Conservation (phyloP, 148 eudicot species). For the Hydrangea macrophylla region DNA sequence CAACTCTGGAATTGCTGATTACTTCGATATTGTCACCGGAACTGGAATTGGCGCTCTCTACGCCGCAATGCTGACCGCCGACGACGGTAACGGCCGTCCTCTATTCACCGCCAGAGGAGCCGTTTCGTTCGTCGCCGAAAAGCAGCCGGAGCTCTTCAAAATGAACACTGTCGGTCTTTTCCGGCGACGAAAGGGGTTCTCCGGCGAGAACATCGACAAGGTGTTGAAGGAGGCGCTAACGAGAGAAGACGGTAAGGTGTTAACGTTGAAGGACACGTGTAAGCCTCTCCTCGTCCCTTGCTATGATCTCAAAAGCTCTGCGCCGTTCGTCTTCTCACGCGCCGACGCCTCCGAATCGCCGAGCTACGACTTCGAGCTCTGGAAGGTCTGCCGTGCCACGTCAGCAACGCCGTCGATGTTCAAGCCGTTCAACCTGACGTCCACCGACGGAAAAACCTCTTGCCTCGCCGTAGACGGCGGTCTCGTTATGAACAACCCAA, state of each 20-base stretch:
- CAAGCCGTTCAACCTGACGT: slow-evolving; percentile 39
- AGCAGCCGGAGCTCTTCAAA: slow-evolving; percentile 41
- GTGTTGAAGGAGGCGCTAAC: slow-evolving; percentile 39
- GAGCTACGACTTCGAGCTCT: slow-evolving; percentile 51
- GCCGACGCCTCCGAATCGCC: slow-evolving; percentile 55
- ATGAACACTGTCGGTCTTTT: slow-evolving; percentile 31
- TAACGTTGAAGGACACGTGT: slow-evolving; percentile 67
- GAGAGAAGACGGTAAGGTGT: slow-evolving; percentile 28
- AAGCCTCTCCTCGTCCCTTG: slow-evolving; percentile 63
- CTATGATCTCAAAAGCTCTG: slow-evolving; percentile 40
- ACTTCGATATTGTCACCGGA: slow-evolving; percentile 68
- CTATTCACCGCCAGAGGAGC: slow-evolving; percentile 61
- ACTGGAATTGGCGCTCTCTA: slow-evolving; percentile 77
- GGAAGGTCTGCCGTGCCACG: slow-evolving; percentile 65
- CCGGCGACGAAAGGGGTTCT: slow-evolving; percentile 41
- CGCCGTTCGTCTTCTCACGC: slow-evolving; percentile 72
- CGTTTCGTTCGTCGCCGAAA: slow-evolving; percentile 35
- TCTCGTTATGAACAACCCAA: slow-evolving; percentile 60
- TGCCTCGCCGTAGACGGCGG: slow-evolving; percentile 65
- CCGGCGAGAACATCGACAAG: slow-evolving; percentile 48
- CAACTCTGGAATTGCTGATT: slow-evolving; percentile 52
- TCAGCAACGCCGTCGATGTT: slow-evolving; percentile 46
- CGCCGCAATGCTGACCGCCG: slow-evolving; percentile 62
- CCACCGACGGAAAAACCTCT: slow-evolving; percentile 42
- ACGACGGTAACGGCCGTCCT: slow-evolving; percentile 55